These are phyloP conservation scores for Pistacia integerrima DNA, from an alignment of 345 rosid species.

Conservation along the genomic window DNA sequence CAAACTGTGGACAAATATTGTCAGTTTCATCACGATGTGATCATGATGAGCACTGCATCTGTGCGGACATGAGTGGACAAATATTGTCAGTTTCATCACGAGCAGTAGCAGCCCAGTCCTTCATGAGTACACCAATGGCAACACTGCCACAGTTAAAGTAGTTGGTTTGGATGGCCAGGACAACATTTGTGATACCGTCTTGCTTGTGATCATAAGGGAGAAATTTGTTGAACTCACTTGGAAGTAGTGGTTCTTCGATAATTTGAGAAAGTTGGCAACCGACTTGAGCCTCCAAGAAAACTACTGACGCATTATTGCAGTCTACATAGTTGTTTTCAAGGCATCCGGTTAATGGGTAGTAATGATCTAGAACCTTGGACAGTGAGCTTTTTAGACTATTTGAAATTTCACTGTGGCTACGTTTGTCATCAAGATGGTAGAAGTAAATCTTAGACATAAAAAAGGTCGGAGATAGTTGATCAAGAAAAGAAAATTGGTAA, in stretches of 20 bases:
- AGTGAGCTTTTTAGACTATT: not conserved
- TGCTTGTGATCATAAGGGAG: not conserved
- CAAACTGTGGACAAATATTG: slow-evolving; percentile 24
- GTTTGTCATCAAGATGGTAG: slow-evolving; percentile 21
- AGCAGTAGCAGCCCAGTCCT: too few relatives aligned
- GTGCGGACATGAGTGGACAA: too few relatives aligned
- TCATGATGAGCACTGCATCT: too few relatives aligned
- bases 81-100: not conserved
- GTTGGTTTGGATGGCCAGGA: slow-evolving; percentile 9
- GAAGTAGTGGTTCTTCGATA: not conserved
- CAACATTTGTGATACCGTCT: not conserved
- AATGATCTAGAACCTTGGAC: not conserved
- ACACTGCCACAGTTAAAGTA: not conserved
- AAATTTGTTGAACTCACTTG: not conserved
- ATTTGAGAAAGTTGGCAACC: not conserved
- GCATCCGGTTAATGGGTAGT: slow-evolving; percentile 4
- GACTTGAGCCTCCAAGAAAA: slow-evolving; percentile 13
- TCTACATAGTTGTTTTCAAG: not conserved
- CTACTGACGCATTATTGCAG: not conserved
- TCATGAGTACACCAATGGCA: not conserved
- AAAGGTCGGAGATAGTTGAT: slow-evolving; percentile 37
- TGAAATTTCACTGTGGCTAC: slow-evolving; percentile 7
- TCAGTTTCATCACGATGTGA: slow-evolving; percentile 6
- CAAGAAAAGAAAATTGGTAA: slow-evolving; percentile 39
- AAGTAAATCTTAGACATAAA: slow-evolving; percentile 37